These are phyloP conservation scores for Coniochaeta ligniaria DNA, from an alignment of 2,329 filamentous ascomycete genomes.

Conservation along the genomic window DNA sequence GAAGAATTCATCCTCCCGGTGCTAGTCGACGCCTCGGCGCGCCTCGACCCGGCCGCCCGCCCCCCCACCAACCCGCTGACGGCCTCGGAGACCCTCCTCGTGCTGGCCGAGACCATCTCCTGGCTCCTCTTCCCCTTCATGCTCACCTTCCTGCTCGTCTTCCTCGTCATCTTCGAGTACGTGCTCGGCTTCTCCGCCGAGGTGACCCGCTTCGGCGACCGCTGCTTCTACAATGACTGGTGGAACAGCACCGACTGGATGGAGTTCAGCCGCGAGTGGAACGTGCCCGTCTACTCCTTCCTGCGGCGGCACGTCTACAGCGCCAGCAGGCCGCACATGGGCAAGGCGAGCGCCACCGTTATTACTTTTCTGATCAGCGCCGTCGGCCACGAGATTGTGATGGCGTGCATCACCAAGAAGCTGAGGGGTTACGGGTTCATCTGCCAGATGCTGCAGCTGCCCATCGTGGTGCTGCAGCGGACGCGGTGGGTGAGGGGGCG, in stretches of 20 bases:
- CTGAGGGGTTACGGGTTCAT: constrained; percentile 88
- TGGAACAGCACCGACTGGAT: constrained; percentile 84
- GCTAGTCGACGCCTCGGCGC: constrained; percentile 59
- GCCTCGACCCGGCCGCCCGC: constrained; percentile 36
- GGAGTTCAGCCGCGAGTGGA: constrained; percentile 95
- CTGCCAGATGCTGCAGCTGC: constrained; percentile 94
- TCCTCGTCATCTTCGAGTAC: constrained; percentile 98
- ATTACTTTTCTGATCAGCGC: constrained; percentile 91
- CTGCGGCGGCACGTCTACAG: constrained; percentile 91
- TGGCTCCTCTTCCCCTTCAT: constrained; percentile 95
- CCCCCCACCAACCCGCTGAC: constrained; percentile 22
- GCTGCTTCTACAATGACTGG: constrained; percentile 82
- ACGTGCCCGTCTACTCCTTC: constrained; percentile 95
- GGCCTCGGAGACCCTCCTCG: constrained; percentile 61
- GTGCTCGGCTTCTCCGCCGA: constrained; percentile 91
- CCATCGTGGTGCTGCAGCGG: constrained; percentile 86
- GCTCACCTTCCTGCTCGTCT: constrained; percentile 90
- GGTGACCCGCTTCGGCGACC: constrained; percentile 86
- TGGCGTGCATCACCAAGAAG: constrained; percentile 98
- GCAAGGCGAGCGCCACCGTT: constrained; percentile 68
- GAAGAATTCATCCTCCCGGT: constrained; percentile 96
- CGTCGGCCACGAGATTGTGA: constrained; percentile 86
- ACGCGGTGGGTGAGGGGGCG: constrained; percentile 68
- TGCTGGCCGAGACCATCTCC: constrained; percentile 84
- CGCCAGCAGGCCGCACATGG: constrained; percentile 70